phyloP scores from a whole-genome alignment of 73 alveolate species.

The Uronychia setigera region DNA sequence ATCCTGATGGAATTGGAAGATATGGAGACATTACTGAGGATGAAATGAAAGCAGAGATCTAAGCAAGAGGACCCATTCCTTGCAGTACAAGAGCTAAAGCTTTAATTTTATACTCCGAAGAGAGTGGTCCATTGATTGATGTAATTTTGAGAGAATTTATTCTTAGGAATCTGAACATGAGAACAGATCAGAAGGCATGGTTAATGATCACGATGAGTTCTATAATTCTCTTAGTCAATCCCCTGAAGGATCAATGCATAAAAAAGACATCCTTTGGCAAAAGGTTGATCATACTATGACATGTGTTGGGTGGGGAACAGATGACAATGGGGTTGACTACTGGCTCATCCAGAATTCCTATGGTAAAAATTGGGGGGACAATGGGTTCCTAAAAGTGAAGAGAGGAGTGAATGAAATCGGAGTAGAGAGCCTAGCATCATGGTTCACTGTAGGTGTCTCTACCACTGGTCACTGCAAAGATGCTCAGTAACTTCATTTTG shows the following conservation, averaged over 20 bases:
- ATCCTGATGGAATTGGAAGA: too few relatives aligned
- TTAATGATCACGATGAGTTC: too few relatives aligned
- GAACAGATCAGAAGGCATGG: too few relatives aligned
- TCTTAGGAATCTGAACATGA: too few relatives aligned
- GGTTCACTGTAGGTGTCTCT: neutral
- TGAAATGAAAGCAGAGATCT: neutral
- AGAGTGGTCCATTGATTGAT: too few relatives aligned
- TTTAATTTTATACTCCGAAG: too few relatives aligned
- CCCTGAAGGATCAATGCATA: too few relatives aligned
- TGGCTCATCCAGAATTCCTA: slow-evolving; percentile 35
- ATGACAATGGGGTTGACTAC: slow-evolving; percentile 13
- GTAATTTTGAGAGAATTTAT: too few relatives aligned
- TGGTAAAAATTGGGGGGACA: slow-evolving; percentile 30
- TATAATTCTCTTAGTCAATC: too few relatives aligned
- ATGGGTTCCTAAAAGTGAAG: slow-evolving; percentile 12
- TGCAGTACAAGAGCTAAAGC: neutral
- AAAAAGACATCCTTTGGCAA: neutral
- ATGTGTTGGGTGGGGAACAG: slow-evolving; percentile 64
- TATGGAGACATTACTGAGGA: neutral
- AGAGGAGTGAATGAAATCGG: slow-evolving; percentile 14
- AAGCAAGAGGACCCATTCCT: neutral
- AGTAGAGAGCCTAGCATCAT: neutral
- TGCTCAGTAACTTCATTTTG: too few relatives aligned
- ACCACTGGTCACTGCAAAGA: too few relatives aligned
- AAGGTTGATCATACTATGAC: slow-evolving; percentile 70